Conservation (phyloP, 2,329 filamentous ascomycete species). For the Cyanodermella asteris region DNA sequence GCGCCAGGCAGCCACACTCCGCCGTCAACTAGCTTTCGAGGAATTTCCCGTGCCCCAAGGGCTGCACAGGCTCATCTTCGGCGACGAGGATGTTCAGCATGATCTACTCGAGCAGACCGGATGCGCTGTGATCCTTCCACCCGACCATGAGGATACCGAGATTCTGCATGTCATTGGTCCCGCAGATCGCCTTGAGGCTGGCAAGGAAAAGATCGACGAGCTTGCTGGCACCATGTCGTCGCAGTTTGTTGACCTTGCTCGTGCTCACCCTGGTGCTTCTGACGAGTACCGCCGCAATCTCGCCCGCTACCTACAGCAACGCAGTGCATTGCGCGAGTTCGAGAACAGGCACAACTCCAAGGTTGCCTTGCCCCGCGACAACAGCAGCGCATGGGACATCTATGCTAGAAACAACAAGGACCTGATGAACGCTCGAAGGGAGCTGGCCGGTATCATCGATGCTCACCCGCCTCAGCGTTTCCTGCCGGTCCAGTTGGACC, state of each 20-base stretch:
- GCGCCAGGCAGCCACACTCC: conserved; percentile 52
- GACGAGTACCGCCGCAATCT: conserved; percentile 65
- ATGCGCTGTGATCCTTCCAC: conserved; percentile 65
- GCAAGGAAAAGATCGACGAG: conserved; percentile 67
- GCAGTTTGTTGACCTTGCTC: conserved; percentile 60
- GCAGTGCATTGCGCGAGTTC: conserved; percentile 59
- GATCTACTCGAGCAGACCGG: conserved; percentile 82
- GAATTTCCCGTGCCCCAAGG: conserved; percentile 66
- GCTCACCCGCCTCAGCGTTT: conserved; percentile 25
- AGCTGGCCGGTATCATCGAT: conserved; percentile 26
- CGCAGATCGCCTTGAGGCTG: conserved; percentile 47
- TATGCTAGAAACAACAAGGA: conserved; percentile 77
- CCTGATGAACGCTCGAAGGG: conserved; percentile 25
- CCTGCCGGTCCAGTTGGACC: conserved; percentile 22
- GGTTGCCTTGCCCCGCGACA: conserved; percentile 60
- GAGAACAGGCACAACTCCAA: conserved; percentile 65
- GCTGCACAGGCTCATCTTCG: conserved; percentile 86
- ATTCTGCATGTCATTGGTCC: conserved; percentile 70
- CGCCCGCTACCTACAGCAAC: conserved; percentile 68
- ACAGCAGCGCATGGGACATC: conserved; percentile 63
- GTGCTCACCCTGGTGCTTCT: conserved; percentile 54
- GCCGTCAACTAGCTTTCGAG: conserved; percentile 52
- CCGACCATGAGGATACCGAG: conserved; percentile 56
- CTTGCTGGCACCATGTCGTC: conserved; percentile 72
- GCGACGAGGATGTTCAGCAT: conserved; percentile 56